Evolutionary conservation across 768 basidiomycete genomes (phyloP), one percentile per base, ranked within the genome.

Genomic region (Boletus patriciae): DNA sequence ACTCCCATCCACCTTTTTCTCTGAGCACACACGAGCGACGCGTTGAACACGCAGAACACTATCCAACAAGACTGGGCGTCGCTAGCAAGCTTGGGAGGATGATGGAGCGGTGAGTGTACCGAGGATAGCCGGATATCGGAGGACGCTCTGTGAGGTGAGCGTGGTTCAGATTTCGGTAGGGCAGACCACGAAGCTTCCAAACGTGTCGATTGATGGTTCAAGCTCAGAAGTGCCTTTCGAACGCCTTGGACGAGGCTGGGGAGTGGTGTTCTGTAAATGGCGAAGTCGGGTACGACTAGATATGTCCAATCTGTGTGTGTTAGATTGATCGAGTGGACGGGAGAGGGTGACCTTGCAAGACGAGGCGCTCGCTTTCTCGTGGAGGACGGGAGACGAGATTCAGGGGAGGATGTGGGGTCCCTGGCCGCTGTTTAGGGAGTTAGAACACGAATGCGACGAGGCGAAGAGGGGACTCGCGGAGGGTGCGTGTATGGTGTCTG

Each of bases 261-360:
- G 2, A 72, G 54, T 12, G 70, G 66, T 38, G 52, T 61, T 45
- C 38, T 71, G 47, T 70, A 73, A 2, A 62, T 45, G 47, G 60
- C n/a, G 29, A 70, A 55, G 31, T 51, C 40, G 19, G 71, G 71
- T 16, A 60, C 21, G 23, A 70, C 58, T 18, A 72, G 54, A 48
- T 70, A 72, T 37, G 68, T 65, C 70, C 71, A 71, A 36, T 48
- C 71, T 71, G 23, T 16, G 5, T 0, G 3, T 12, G 42, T 60
- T 10, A 64, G n/a, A n/a, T n/a, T n/a, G 27, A 38, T n/a, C n/a
- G n/a, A n/a, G 19, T n/a, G 27, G 9, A n/a, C 2, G 41, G 41
- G 41, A 21, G 18, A 48, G 9, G 21, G 2, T 31, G 31, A 71
- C 71, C 69, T 66, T 59, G 50, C 16, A 66, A 33, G 11, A 66